A percentile compares a stretch with the other conserved stretches of the same genome.
Conservation (phyloP, 805 yeast species). For the Spathaspora boniae region DNA sequence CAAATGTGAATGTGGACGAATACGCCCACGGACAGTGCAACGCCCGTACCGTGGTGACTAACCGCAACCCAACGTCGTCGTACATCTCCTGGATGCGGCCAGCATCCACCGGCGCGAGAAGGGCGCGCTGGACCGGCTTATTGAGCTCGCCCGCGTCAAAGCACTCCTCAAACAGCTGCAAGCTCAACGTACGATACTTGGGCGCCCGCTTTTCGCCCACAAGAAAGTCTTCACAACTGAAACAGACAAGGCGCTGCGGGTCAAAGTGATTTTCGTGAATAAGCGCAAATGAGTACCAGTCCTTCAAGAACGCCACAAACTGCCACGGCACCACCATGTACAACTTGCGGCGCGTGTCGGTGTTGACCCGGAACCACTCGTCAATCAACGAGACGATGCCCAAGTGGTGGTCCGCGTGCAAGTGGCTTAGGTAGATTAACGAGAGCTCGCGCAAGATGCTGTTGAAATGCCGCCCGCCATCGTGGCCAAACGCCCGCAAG, state of each 20-base stretch:
- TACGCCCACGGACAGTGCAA: constrained; percentile 84
- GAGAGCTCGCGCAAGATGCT: constrained; percentile 57
- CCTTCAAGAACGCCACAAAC: constrained; percentile 60
- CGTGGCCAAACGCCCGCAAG: constrained; percentile 54
- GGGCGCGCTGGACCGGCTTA: constrained; percentile 16
- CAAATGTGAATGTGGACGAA: constrained; percentile 51
- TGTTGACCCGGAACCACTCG: constrained; percentile 57
- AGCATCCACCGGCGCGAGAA: constrained; percentile 24
- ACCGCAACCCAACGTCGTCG: constrained; percentile 38
- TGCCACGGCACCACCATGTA: constrained; percentile 75
- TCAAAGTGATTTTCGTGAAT: constrained; percentile 23
- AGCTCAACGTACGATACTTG: constrained; percentile 21
- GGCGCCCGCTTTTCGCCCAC: constrained; percentile 23
- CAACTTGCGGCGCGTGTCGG: constrained; percentile 32
- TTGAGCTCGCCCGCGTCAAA: constrained; percentile 19
- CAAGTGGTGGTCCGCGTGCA: constrained; percentile 96
- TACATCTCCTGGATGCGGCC: constrained; percentile 32
- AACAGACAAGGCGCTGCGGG: constrained; percentile 42
- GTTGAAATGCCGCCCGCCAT: constrained; percentile 30
- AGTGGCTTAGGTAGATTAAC: constrained; percentile 73
- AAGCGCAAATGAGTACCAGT: constrained; percentile 57
- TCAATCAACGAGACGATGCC: constrained; percentile 71
- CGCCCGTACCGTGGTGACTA: constrained; percentile 66
- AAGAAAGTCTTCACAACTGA: constrained; percentile 61
- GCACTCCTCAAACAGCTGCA: constrained; percentile 32